Base-by-base conservation (phyloP, 1,139 yeast genomes). In the Blastobotrys niveus region DNA sequence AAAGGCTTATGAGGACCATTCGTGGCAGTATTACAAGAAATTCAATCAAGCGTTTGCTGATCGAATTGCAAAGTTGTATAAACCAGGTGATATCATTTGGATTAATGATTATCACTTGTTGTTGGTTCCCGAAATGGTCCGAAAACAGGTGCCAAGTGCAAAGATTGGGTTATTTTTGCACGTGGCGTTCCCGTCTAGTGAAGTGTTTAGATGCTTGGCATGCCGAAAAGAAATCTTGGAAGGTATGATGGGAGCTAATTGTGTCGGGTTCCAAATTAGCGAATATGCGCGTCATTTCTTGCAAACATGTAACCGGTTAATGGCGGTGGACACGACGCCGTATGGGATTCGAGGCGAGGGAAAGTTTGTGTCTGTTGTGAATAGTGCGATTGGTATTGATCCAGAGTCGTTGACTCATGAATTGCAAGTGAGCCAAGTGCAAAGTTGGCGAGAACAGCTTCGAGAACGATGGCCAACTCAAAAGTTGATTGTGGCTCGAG, bases 131-230 rank as follows among this genome's bases (percentile, higher is more conserved):
- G 74, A 74, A 48, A 82, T 91, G 93, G 73, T 91, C 5, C 74
- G 96, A 52, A 73, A 79, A 47, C 67, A 73, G 52, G 65, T 88
- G 20, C 96, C 96, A 12, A 64, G 77, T 49, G 97, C 95, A 3
- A 80, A 84, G 54, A 88, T 93, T 55, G 97, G 96, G 0, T 82
- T 91, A 55, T 91, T 87, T 64, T 69, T 91, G 47, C 98, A 93
- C 59, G 88, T 91, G 19, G 85, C 97, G 1, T 91, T 91, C 69
- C 98, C 98, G 6, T 85, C 96, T 2, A 81, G 93, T 39, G 99
- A 91, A 64, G 95, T 91, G 3, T 93, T 91, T 66, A 74, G 97
- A 53, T 89, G 97, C 59, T 74, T 91, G 52, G 96, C 97, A 1
- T 93, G 87, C 59, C 74, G 98, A 57, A 80, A 77, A 45, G 77